Evolutionary conservation across 1,284 basidiomycete species (phyloP).

Genomic region (Cystobasidium sp.): DNA sequence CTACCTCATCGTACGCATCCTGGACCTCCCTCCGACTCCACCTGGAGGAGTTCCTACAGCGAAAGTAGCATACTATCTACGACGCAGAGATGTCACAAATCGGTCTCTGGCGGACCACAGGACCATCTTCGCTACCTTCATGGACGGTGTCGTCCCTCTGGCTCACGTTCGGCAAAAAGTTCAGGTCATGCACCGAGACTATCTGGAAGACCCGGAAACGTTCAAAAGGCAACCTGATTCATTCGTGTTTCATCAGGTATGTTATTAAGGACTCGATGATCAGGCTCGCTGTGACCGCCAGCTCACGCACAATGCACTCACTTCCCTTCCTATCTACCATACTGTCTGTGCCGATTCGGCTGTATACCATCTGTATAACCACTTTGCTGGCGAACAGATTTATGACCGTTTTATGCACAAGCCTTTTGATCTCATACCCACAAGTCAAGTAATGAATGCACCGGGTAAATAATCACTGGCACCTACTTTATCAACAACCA

Average conservation of each 20-base stretch:
- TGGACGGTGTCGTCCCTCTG: conserved; percentile 48
- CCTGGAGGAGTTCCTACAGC: conserved; percentile 37
- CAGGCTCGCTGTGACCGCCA: not conserved
- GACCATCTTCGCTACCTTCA: conserved; percentile 51
- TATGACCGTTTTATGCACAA: conserved; percentile 94
- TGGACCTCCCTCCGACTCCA: conserved; percentile 44
- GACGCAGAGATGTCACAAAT: conserved; percentile 52
- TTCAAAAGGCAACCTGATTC: conserved; percentile 48
- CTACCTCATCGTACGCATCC: conserved; percentile 49
- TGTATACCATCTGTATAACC: not conserved
- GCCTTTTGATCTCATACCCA: conserved; percentile 93
- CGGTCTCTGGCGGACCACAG: conserved; percentile 47
- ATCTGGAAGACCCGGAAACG: conserved; percentile 47
- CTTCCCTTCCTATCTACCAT: too few species aligned
- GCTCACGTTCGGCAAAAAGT: conserved; percentile 48
- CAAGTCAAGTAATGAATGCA: conserved; percentile 79
- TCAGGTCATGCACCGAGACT: conserved; percentile 50
- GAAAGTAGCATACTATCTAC: conserved; percentile 52
- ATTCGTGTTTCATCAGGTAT: conserved; percentile 52
- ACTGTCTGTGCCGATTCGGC: not conserved
- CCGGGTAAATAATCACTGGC: conserved; percentile 63
- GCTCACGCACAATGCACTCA: not conserved
- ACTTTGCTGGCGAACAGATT: conserved; percentile 48
- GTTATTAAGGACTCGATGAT: not conserved
- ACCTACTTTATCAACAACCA: not conserved